Percentiles rank a stretch among this genome's conserved stretches.
These are phyloP conservation scores for Cubamyces lactineus DNA, from an alignment of 768 basidiomycete species.

Conservation along the genomic window DNA sequence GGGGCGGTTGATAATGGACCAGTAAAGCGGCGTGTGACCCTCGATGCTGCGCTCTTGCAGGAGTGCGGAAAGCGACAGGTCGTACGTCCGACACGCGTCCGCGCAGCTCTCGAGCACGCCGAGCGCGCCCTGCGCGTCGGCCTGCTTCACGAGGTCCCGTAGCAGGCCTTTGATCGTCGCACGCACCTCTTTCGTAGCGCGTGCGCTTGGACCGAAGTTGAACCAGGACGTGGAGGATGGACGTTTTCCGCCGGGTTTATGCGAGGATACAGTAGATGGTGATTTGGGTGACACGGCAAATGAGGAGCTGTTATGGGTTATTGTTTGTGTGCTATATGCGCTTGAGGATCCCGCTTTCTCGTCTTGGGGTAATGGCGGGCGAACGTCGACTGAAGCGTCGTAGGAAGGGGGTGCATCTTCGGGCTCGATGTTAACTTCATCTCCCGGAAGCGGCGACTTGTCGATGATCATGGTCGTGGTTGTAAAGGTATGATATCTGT, in stretches of 20 bases:
- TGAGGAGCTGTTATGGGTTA: background rate
- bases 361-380: conserved; percentile 5
- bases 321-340: no score
- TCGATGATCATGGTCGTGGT: conserved; percentile 30
- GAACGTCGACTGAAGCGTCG: conserved; percentile 19
- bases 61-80: conserved; percentile 53
- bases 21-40: conserved; percentile 68
- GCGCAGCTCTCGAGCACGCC: conserved; percentile 65
- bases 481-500: background rate
- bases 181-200: conserved; percentile 45
- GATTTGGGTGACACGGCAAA: conserved; percentile 1
- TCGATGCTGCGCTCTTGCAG: conserved; percentile 69
- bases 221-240: conserved; percentile 17
- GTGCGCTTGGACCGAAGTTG: conserved; percentile 21
- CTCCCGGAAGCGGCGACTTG: conserved; percentile 28
- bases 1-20: conserved; percentile 68
- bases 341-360: conserved; percentile 8
- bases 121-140: conserved; percentile 27
- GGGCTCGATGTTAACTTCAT: conserved; percentile 26
- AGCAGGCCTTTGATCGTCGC: conserved; percentile 56
- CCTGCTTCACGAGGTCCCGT: conserved; percentile 47
- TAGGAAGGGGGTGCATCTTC: conserved; percentile 36
- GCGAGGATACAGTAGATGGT: background rate
- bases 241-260: background rate
- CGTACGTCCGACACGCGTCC: conserved; percentile 56